Base-by-base conservation (phyloP, 129 eudicot genomes). In the Tagetes patula region DNA sequence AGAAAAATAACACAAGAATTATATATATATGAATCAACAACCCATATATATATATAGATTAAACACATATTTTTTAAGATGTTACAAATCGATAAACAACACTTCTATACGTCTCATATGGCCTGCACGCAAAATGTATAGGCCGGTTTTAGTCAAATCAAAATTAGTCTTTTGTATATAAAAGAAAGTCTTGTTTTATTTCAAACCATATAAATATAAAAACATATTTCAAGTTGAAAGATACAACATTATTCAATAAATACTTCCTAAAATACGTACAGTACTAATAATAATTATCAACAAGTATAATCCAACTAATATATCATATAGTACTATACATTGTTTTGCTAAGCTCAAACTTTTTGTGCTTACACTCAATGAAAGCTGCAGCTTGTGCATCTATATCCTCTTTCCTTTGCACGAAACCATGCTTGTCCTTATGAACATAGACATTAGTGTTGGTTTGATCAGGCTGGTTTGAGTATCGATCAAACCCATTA, bases 371-470 rank as follows among this genome's bases (percentile, higher is more conserved):
- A 5, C 54, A 45, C 33, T 32, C 14, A 37, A 88, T 85, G 55
- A 83, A 88, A n/a, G 81, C 78, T 62, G 75, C 78, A 6, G 88
- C 88, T 80, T 85, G 86, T 31, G 76, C 66, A 42, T 72, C 53
- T 41, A 8, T 83, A 12, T 50, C 66, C 8, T 72, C 76, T 41
- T 64, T 49, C 3, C 1, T 64, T 46, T 46, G 13, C 50, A 46
- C 12, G 11, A 46, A 9, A 11, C 50, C 13, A 12, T 46, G 9
- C 2, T 1, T 5, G n/a, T 32, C 52, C 42, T 40, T 56, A 12
- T 3, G 31, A 43, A 34, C 81, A 49, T 33, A 5, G 37, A 40
- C n/a, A 11, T 13, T 56, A 49, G 10, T 14, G 11, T 39, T 20
- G 40, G 10, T 14, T 54, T 41, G 53, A 20, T 20, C 27, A 40